Conservation (phyloP, 2,329 filamentous ascomycete genomes). For the Aulographum hederae region DNA sequence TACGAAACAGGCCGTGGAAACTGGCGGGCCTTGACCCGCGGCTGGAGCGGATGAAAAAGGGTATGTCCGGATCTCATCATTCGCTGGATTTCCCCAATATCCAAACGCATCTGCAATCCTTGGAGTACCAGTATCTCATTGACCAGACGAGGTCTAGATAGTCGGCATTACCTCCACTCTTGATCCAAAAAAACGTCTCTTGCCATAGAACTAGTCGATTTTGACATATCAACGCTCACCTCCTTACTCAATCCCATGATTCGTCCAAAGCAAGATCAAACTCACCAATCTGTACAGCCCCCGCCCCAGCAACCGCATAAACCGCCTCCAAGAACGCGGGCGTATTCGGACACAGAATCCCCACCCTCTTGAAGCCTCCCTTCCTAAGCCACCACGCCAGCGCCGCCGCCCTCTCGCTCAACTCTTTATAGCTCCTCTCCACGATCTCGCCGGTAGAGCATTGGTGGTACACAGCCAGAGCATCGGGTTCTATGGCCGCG, state of each 20-base stretch:
- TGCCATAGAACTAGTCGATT: too few relatives aligned
- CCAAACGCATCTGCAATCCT: too few relatives aligned
- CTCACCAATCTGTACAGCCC: constrained; percentile 53
- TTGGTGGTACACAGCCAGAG: constrained; percentile 68
- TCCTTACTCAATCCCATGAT: neutral
- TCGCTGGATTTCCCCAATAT: too few relatives aligned
- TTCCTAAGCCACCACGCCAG: constrained; percentile 75
- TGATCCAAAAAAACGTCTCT: too few relatives aligned
- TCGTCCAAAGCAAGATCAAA: neutral
- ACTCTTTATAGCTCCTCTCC: constrained; percentile 59
- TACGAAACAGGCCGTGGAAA: too few relatives aligned
- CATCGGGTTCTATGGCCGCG: constrained; percentile 73
- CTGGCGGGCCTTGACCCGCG: too few relatives aligned
- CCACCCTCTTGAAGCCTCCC: constrained; percentile 56
- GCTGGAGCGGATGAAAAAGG: too few relatives aligned
- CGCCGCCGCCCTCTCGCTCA: constrained; percentile 71
- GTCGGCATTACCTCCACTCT: too few relatives aligned
- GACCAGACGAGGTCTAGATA: too few relatives aligned
- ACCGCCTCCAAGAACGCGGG: constrained; percentile 85
- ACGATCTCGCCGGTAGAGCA: constrained; percentile 60
- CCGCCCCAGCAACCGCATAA: constrained; percentile 70
- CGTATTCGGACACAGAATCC: constrained; percentile 80
- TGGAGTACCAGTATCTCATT: too few relatives aligned
- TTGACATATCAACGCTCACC: neutral
- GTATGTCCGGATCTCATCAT: too few relatives aligned